phyloP scores from a whole-genome alignment of 805 yeast species.

The Ogataea nakhonphanomensis region DNA sequence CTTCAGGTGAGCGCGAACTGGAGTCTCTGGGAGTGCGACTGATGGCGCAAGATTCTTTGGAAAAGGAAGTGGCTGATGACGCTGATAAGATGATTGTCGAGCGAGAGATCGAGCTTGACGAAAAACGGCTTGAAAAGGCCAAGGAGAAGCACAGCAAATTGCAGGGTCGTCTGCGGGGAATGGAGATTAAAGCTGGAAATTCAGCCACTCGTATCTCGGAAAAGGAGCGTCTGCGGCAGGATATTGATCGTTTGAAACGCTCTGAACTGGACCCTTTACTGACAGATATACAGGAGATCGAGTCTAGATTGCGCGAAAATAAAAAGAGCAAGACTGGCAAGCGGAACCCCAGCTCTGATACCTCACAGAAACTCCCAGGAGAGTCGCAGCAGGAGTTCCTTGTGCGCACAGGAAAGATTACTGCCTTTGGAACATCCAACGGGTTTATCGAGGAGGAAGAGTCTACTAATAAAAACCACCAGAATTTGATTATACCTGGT shows the following conservation, averaged over 20 bases:
- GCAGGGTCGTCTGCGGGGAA: conserved; percentile 39
- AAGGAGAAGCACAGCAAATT: conserved; percentile 43
- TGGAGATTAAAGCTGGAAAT: conserved; percentile 47
- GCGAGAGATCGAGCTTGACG: conserved; percentile 71
- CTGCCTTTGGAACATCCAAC: conserved; percentile 80
- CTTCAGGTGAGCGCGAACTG: conserved; percentile 22
- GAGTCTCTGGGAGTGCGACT: conserved; percentile 50
- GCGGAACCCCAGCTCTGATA: conserved; percentile 9
- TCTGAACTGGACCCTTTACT: conserved; percentile 52
- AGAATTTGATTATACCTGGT: conserved; percentile 50
- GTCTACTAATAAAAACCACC: conserved; percentile 34
- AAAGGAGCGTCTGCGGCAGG: conserved; percentile 49
- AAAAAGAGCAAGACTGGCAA: conserved; percentile 11
- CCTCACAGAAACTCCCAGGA: conserved; percentile 48
- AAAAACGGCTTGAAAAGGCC: conserved; percentile 70
- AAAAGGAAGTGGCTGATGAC: conserved; percentile 60
- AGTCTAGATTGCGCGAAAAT: conserved; percentile 34
- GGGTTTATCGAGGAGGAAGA: conserved; percentile 49
- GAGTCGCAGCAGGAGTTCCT: conserved; percentile 79
- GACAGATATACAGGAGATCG: conserved; percentile 63
- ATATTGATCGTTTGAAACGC: conserved; percentile 47
- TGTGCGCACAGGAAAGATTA: conserved; percentile 85
- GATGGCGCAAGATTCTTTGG: conserved; percentile 80
- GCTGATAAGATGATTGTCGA: conserved; percentile 61
- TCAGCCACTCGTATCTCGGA: conserved; percentile 65